phyloP scores from a whole-genome alignment of 78 protist genomes.

The Guillardia theta region DNA sequence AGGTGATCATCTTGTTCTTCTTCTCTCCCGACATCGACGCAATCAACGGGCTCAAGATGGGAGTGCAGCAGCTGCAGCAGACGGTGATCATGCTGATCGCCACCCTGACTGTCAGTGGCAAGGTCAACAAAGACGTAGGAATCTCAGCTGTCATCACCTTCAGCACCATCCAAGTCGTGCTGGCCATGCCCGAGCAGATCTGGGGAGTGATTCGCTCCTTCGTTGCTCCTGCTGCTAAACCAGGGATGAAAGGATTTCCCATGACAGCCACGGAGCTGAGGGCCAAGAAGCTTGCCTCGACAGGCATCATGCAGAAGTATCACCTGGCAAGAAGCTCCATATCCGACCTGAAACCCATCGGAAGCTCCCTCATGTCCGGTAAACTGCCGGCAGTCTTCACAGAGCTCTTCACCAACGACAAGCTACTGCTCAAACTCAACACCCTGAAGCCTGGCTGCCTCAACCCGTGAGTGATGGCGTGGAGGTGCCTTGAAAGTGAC shows the following conservation, averaged over 20 bases:
- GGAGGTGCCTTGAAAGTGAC: no score
- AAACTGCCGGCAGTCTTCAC: no score
- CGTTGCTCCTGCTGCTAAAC: neutral
- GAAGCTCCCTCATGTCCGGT: no score
- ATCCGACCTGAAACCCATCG: no score
- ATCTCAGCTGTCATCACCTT: neutral
- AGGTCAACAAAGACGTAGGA: neutral
- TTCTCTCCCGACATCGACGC: neutral
- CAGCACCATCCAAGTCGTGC: neutral
- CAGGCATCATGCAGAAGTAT: no score
- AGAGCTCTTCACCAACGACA: neutral
- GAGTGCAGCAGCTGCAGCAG: neutral
- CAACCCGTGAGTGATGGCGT: no score
- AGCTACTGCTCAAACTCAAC: neutral
- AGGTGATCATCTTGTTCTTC: neutral
- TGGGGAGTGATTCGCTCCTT: neutral
- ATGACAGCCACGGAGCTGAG: no score
- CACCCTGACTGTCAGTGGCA: neutral
- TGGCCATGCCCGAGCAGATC: conserved; percentile 8
- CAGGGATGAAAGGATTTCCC: no score
- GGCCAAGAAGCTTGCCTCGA: no score
- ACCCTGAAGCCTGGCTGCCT: neutral
- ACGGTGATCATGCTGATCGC: neutral
- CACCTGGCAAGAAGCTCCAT: no score
- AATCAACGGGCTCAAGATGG: neutral